Base-by-base conservation (phyloP, 2,329 filamentous ascomycete species). In the Lecanicillium sp. region DNA sequence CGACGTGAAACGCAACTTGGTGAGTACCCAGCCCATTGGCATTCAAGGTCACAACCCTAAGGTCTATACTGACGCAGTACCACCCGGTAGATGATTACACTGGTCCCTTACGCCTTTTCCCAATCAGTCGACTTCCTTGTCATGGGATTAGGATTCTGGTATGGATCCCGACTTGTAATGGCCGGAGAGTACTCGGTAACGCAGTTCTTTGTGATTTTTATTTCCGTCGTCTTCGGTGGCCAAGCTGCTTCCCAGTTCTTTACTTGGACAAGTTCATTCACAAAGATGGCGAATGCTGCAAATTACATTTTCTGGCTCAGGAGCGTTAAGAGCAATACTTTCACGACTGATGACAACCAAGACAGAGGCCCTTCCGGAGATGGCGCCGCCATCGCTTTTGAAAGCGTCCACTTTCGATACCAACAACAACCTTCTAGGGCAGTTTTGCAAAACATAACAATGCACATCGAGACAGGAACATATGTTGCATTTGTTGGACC, bases 401-500 rank as follows among this genome's bases (percentile, higher is more conserved):
- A 63, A 29, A 56, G 74, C 35, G 68, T 81, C 13, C 59, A 65
- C 14, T 83, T 83, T 53, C 62, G 73, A 7, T 83, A 83, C 46
- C 76, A 78, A 2, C 66, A 73, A 6, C 67, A 77, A 1, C 74
- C 74, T 0, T 68, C 73, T 37, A 58, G 64, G 12, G 61, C 63
- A 14, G 72, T 81, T 3, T 61, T 68, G 3, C 54, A 57, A 35
- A 57, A 59, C 1, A 43, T 67, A 4, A 54, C 50, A 34, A 49
- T 68, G 30, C 51, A 57, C 30, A 56, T 68, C 41, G 44, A 47
- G 5, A 57, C 60, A 1, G 58, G 58, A 3, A 58, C 61, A 29
- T 63, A 64, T 45, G 60, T 59, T 40, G 65, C 58, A 4, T 56
- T 70, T 2, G 64, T 70, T 9, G 67, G 67, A 2, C 64, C 66